Evolutionary conservation across 257 asterid genomes (phyloP), one percentile per base, ranked within the genome.

Genomic region (Salvia rosmarinus): DNA sequence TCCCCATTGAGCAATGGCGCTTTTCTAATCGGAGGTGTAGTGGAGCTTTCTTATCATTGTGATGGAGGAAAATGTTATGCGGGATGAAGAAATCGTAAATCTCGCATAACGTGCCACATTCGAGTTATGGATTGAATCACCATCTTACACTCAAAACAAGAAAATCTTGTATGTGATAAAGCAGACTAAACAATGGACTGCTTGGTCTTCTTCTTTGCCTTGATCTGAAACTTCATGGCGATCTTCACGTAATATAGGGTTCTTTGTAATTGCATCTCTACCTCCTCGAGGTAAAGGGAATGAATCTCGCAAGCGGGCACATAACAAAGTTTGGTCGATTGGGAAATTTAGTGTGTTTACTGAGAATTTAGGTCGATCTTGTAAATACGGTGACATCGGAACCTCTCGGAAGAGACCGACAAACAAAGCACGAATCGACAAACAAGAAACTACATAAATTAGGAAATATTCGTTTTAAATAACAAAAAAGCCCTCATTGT

Each of bases 201-300:
- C 50, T 87, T 95, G 68, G 84, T 95, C 62, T 88, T 91, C 73
- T 95, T 95, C 92, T 90, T 91, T 11, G 84, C 86, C 79, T 89
- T 91, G 3, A 77, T 90, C 56, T 89, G 80, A 79, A 70, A 88
- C 79, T 95, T 95, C 68, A 71, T 91, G 91, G 84, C 91, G 99
- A 75, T 95, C 99, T 81, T 95, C 98, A 10, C 99, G 97, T 69
- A 95, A 80, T 50, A 95, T 59, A 4, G 98, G 99, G 66, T 95
- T 95, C 89, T 91, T 91, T 37, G 94, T 74, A 58, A 91, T 81
- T 20, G 90, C 90, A 76, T 86, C 92, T 79, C 99, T 83, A 57
- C 98, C 98, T 59, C 99, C 98, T 85, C 87, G 92, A 32, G 98
- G 99, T 63, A 78, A 56, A 54, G 99, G 99, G 63, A 95, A 69